Conservation (phyloP, 768 basidiomycete species). For the Hirschioporus abietinus region DNA sequence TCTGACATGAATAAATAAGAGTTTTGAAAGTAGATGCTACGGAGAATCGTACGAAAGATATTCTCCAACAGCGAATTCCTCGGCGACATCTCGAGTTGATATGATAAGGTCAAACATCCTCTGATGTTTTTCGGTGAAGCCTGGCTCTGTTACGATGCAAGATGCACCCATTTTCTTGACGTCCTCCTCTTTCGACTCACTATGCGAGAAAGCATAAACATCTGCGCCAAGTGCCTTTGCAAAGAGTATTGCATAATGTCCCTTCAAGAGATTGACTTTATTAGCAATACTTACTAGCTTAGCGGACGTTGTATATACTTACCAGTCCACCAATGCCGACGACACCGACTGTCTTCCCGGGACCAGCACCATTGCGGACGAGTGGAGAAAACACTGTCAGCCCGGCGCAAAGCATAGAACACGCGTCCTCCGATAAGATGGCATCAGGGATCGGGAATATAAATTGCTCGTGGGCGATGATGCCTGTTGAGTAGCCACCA, state of each 20-base stretch:
- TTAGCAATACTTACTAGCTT: background rate
- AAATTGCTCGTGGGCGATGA: constrained; percentile 46
- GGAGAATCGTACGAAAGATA: background rate
- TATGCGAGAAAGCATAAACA: constrained; percentile 55
- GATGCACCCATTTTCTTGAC: constrained; percentile 53
- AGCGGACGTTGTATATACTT: background rate
- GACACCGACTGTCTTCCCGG: constrained; percentile 61
- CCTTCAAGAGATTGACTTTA: constrained; percentile 12
- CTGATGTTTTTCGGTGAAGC: constrained; percentile 31
- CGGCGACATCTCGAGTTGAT: constrained; percentile 19
- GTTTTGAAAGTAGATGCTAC: constrained; percentile 25
- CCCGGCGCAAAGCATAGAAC: constrained; percentile 62
- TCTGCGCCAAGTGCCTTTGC: constrained; percentile 53
- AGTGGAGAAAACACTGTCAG: constrained; percentile 60
- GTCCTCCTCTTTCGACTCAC: constrained; percentile 46
- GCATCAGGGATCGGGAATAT: constrained; percentile 54
- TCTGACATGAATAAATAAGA: constrained; percentile 24
- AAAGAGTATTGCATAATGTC: constrained; percentile 35
- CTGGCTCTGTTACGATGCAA: constrained; percentile 40
- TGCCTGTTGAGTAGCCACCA: constrained; percentile 45
- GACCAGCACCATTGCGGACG: constrained; percentile 46
- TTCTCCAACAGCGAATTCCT: constrained; percentile 10
- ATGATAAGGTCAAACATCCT: constrained; percentile 50
- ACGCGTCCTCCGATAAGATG: constrained; percentile 46
- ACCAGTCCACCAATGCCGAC: constrained; percentile 58